A percentile compares a stretch with the other conserved stretches of the same genome.
phyloP scores from a whole-genome alignment of 176 grass and related monocot species.

The Musa troglodytarum region DNA sequence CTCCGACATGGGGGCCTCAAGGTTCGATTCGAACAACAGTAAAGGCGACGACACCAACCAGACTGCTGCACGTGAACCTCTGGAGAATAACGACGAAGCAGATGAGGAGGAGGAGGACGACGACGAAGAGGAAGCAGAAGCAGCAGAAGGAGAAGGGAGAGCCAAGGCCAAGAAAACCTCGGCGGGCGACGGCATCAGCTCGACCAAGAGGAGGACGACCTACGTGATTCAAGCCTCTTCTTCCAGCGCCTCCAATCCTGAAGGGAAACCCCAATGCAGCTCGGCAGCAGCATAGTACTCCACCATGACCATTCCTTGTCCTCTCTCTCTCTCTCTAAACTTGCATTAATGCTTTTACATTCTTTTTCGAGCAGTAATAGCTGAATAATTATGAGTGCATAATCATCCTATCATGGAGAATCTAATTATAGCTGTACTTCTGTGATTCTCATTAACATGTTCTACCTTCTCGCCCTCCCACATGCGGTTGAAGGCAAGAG shows the following conservation, averaged over 20 bases:
- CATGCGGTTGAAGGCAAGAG: too few relatives aligned
- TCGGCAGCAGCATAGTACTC: neutral
- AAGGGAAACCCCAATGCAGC: neutral
- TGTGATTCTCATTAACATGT: too few relatives aligned
- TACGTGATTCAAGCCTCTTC: neutral
- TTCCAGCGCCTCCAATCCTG: constrained; percentile 2
- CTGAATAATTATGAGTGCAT: neutral
- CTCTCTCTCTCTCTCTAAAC: neutral
- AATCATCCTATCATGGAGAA: neutral
- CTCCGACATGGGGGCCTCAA: constrained; percentile 11
- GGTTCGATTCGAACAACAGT: constrained; percentile 25
- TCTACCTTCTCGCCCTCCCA: too few relatives aligned
- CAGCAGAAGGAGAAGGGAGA: neutral
- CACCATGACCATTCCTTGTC: neutral
- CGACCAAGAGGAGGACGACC: neutral
- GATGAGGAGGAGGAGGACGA: neutral
- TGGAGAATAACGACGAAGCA: neutral
- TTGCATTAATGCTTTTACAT: neutral
- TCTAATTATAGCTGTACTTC: too few relatives aligned
- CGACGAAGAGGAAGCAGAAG: neutral
- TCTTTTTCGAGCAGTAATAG: neutral
- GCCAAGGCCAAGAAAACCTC: neutral
- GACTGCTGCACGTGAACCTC: too few relatives aligned
- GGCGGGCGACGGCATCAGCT: neutral
- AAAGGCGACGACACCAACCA: constrained; percentile 13